phyloP scores from a whole-genome alignment of 2,329 filamentous ascomycete species.

The Calonectria ilicicola region DNA sequence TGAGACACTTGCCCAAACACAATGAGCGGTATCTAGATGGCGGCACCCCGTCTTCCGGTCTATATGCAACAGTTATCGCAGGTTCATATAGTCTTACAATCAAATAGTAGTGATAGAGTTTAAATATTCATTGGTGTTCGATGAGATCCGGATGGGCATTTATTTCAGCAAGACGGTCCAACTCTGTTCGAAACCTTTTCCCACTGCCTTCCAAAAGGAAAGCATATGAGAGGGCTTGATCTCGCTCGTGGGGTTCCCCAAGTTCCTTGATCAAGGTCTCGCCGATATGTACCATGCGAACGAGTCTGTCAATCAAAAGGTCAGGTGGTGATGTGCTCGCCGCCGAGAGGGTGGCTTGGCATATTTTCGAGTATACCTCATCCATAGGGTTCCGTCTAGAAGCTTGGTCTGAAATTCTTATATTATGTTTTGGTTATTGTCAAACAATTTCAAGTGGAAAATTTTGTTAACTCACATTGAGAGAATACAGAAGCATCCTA shows the following conservation, averaged over 20 bases:
- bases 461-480: constrained; percentile 48
- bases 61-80: constrained; percentile 47
- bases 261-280: constrained; percentile 50
- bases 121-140: constrained; percentile 32
- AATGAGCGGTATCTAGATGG: constrained; percentile 44
- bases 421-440: neutral
- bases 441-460: neutral
- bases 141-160: constrained; percentile 30
- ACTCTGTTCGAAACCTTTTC: constrained; percentile 46
- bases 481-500: constrained; percentile 55
- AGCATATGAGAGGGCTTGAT: constrained; percentile 44
- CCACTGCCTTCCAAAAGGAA: constrained; percentile 49
- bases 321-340: constrained; percentile 44
- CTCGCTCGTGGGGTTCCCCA: constrained; percentile 44
- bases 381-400: constrained; percentile 48
- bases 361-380: constrained; percentile 48
- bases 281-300: constrained; percentile 50
- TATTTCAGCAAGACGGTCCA: constrained; percentile 48
- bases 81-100: constrained; percentile 54
- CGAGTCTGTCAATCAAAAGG: constrained; percentile 48
- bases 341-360: constrained; percentile 45
- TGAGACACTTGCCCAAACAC: constrained; percentile 51
- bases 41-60: constrained; percentile 40
- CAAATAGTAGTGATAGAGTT: constrained; percentile 50
- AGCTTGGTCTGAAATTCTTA: constrained; percentile 53